Percentiles rank a stretch among this genome's conserved stretches.
Evolutionary conservation across 164 flowering plant genomes (phyloP).

Genomic region (Euptelea pleiosperma): DNA sequence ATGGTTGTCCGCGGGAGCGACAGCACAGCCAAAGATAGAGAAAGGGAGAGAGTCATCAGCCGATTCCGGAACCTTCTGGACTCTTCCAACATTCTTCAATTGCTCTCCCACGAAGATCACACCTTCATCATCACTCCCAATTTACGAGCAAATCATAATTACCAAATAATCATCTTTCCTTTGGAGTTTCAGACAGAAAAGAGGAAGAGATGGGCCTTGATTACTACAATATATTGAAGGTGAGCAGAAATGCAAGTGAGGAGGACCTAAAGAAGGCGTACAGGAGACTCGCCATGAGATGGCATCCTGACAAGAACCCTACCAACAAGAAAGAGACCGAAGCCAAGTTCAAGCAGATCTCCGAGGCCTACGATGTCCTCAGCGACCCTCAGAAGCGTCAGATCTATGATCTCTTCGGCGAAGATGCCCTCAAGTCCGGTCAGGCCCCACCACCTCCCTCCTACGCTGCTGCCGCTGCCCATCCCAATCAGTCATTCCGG

Average conservation of each 20-base stretch:
- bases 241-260: constrained; percentile 63
- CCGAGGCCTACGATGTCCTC: constrained; percentile 79
- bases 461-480: no score
- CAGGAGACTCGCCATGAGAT: constrained; percentile 69
- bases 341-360: constrained; percentile 73
- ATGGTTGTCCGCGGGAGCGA: no score
- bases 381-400: constrained; percentile 77
- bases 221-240: constrained; percentile 79
- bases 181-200: no score
- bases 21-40: no score
- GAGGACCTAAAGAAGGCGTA: constrained; percentile 68
- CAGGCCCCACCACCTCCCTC: constrained; percentile 46
- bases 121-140: no score
- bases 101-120: no score
- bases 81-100: no score
- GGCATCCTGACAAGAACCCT: constrained; percentile 87
- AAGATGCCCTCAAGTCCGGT: constrained; percentile 70
- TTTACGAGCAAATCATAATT: no score
- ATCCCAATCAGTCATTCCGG: constrained; percentile 33
- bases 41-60: no score
- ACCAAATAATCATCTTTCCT: no score
- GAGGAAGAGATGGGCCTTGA: constrained; percentile 57
- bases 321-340: constrained; percentile 51
- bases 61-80: no score
- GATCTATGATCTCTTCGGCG: constrained; percentile 83